A percentile compares a stretch with the other conserved stretches of the same genome.
These are phyloP conservation scores for Boletus tylopilopsis DNA, from an alignment of 768 basidiomycete species.

Conservation along the genomic window DNA sequence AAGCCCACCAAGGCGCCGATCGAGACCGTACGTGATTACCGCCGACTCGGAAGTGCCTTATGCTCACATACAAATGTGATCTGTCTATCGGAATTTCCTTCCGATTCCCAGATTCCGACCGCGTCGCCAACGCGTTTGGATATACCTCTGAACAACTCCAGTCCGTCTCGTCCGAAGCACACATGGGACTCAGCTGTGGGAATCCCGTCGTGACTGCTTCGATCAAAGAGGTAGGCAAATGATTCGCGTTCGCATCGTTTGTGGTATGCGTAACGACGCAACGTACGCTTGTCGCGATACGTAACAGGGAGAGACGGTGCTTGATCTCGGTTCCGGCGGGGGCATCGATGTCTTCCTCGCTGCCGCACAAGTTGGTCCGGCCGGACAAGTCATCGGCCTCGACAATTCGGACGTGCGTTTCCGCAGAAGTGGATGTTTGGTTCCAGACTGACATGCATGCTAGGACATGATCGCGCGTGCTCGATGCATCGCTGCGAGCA, in stretches of 20 bases:
- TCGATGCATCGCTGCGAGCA: slow-evolving; percentile 40
- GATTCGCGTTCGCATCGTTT: neutral
- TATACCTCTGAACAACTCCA: slow-evolving; percentile 43
- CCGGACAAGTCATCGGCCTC: slow-evolving; percentile 50
- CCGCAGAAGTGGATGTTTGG: neutral
- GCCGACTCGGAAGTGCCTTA: neutral
- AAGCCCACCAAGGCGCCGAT: slow-evolving; percentile 3
- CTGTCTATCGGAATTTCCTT: neutral
- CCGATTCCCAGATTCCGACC: slow-evolving; percentile 8
- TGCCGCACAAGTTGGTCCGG: slow-evolving; percentile 44
- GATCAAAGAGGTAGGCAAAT: slow-evolving; percentile 38
- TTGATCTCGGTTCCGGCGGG: slow-evolving; percentile 57
- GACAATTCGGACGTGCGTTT: slow-evolving; percentile 48
- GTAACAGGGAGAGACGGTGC: slow-evolving; percentile 48
- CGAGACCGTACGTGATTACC: slow-evolving; percentile 11
- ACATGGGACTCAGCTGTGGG: slow-evolving; percentile 54
- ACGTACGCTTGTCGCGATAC: neutral
- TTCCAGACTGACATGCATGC: neutral
- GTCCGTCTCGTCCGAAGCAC: slow-evolving; percentile 39
- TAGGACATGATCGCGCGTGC: slow-evolving; percentile 53
- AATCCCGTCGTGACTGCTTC: slow-evolving; percentile 46
- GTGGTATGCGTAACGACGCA: too few relatives aligned
- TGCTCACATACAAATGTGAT: neutral
- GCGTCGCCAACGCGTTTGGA: slow-evolving; percentile 38
- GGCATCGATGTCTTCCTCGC: slow-evolving; percentile 56